Conservation (phyloP, 2,329 filamentous ascomycete species). For the Fusarium sterilihyphosum region DNA sequence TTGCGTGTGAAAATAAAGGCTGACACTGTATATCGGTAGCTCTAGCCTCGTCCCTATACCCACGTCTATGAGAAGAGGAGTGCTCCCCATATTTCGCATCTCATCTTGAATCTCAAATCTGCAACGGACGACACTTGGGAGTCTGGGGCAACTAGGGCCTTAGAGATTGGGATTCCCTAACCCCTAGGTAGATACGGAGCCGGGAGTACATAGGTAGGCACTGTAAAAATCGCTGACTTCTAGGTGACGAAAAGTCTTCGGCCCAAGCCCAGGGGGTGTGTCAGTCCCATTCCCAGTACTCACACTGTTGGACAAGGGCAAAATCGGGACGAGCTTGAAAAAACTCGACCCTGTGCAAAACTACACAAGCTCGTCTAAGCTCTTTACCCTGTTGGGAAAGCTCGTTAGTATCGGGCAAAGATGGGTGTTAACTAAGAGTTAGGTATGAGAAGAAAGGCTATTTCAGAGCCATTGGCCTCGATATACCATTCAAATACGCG, state of each 20-base stretch:
- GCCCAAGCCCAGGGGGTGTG: slow-evolving; percentile 29
- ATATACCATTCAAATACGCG: background rate
- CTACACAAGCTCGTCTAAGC: slow-evolving; percentile 31
- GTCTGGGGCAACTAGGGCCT: slow-evolving; percentile 32
- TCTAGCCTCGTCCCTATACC: slow-evolving; percentile 24
- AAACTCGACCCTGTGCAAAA: slow-evolving; percentile 35
- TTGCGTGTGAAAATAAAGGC: background rate
- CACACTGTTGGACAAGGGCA: slow-evolving; percentile 18
- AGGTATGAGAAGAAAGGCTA: background rate
- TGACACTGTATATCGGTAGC: slow-evolving; percentile 23
- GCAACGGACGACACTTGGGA: background rate
- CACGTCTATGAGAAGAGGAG: slow-evolving; percentile 1
- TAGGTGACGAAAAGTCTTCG: slow-evolving; percentile 41
- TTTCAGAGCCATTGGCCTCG: slow-evolving; percentile 23
- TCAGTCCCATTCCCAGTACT: background rate
- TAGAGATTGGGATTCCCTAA: slow-evolving; percentile 32
- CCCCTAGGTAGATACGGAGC: background rate
- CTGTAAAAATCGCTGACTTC: background rate
- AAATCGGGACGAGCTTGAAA: slow-evolving; percentile 35
- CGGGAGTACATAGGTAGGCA: background rate
- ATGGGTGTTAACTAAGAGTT: background rate
- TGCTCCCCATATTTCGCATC: slow-evolving; percentile 23
- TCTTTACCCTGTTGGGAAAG: slow-evolving; percentile 41
- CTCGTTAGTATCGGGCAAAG: slow-evolving; percentile 13
- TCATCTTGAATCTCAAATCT: slow-evolving; percentile 22